phyloP scores from a whole-genome alignment of 2,329 filamentous ascomycete genomes.

The Furcasterigmium furcatum region DNA sequence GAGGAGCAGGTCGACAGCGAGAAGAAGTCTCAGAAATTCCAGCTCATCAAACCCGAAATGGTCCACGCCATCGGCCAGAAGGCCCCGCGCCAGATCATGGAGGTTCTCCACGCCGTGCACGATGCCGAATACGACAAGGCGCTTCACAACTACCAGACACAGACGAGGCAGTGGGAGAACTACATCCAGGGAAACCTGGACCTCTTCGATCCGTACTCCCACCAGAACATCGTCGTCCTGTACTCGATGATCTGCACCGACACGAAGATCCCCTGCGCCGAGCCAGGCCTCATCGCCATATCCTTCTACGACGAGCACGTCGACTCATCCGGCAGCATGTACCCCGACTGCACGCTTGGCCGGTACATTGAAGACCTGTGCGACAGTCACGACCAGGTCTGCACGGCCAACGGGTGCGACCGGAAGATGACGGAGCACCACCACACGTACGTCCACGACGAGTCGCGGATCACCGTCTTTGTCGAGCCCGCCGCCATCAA shows the following conservation, averaged over 20 bases:
- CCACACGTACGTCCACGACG: conserved; percentile 93
- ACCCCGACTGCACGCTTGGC: conserved; percentile 88
- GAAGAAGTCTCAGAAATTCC: conserved; percentile 71
- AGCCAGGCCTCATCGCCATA: conserved; percentile 85
- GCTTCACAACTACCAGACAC: conserved; percentile 87
- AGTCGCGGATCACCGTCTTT: conserved; percentile 88
- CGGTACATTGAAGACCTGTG: conserved; percentile 94
- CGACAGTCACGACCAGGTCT: conserved; percentile 70
- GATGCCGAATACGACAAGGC: conserved; percentile 97
- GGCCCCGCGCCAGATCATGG: conserved; percentile 82
- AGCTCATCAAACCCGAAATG: conserved; percentile 94
- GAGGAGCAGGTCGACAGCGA: conserved; percentile 57
- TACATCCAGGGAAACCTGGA: conserved; percentile 86
- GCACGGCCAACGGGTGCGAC: conserved; percentile 81
- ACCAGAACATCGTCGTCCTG: conserved; percentile 93
- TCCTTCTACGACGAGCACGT: conserved; percentile 93
- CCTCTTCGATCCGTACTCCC: conserved; percentile 90
- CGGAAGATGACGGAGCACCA: conserved; percentile 90
- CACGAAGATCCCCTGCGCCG: conserved; percentile 89
- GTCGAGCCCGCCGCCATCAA: conserved; percentile 60
- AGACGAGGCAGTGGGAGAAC: conserved; percentile 94
- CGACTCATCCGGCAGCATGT: conserved; percentile 55
- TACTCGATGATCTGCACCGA: conserved; percentile 92
- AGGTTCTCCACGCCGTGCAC: conserved; percentile 91
- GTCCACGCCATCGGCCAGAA: conserved; percentile 79